A percentile compares a stretch with the other conserved stretches of the same genome.
Evolutionary conservation across 352 stramenopile genomes (phyloP).

Genomic region (Blastocystis sp.): DNA sequence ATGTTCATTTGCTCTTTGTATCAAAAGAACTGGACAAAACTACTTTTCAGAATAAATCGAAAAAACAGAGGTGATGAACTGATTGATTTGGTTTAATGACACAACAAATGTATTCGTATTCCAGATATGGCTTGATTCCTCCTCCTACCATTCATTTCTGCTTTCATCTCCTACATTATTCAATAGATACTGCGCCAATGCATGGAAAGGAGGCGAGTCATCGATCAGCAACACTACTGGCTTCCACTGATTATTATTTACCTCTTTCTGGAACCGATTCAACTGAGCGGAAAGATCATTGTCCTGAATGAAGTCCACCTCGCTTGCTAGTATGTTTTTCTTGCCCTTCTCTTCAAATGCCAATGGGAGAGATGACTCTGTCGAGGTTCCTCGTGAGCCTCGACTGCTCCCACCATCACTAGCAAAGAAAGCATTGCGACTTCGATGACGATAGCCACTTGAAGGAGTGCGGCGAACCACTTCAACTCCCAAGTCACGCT

Average conservation of each 20-base stretch:
- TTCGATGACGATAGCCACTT: not conserved
- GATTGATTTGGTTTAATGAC: not conserved
- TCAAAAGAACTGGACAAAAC: not conserved
- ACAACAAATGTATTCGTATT: not conserved
- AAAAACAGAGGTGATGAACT: not conserved
- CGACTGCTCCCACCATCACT: not conserved
- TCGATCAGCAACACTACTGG: not conserved
- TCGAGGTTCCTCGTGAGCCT: too few species aligned
- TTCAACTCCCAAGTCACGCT: not conserved
- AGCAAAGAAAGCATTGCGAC: not conserved
- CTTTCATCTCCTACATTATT: not conserved
- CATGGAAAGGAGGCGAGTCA: not conserved
- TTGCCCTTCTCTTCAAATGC: not conserved
- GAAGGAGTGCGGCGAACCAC: not conserved
- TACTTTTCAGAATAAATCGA: slow-evolving; percentile 24
- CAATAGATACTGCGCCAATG: not conserved
- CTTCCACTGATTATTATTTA: not conserved
- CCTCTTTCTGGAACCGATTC: not conserved
- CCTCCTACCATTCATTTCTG: not conserved
- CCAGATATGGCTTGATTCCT: not conserved
- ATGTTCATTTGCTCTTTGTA: not conserved
- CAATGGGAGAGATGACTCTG: not conserved
- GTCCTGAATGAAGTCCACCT: not conserved
- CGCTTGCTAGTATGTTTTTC: not conserved
- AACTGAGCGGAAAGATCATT: not conserved